Evolutionary conservation across 257 asterid genomes (phyloP).

Genomic region (Solanum bulbocastanum): DNA sequence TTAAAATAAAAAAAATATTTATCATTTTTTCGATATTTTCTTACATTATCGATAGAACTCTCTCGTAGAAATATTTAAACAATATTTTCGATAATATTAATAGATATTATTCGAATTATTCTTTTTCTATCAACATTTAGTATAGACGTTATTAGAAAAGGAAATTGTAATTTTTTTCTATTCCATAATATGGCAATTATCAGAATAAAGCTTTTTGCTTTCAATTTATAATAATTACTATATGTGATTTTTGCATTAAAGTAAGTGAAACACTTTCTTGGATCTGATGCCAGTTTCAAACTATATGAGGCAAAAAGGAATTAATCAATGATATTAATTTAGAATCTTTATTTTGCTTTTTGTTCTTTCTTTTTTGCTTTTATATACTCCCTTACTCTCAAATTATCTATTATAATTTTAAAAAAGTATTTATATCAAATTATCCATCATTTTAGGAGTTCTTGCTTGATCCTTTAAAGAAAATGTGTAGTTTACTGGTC

Average conservation of each 20-base stretch:
- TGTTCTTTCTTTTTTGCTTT: background rate
- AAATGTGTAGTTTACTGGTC: background rate
- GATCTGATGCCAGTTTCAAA: conserved; percentile 36
- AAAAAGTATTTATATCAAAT: too few species aligned
- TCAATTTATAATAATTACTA: background rate
- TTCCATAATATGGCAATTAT: background rate
- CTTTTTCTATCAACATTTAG: too few species aligned
- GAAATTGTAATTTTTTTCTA: background rate
- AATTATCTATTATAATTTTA: background rate
- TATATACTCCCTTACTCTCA: background rate
- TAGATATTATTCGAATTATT: background rate
- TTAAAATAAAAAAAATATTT: background rate
- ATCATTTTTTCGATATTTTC: background rate
- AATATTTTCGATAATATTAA: background rate
- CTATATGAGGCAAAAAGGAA: background rate
- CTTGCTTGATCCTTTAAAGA: background rate
- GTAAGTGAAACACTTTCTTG: conserved; percentile 54
- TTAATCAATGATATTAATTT: background rate
- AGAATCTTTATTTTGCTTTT: background rate
- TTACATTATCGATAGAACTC: background rate
- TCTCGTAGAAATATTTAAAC: background rate
- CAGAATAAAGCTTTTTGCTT: background rate
- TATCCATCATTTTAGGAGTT: too few species aligned
- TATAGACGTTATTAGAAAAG: background rate
- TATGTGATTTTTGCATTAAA: conserved; percentile 55